A percentile compares a stretch with the other conserved stretches of the same genome.
phyloP scores from a whole-genome alignment of 1,139 yeast species.

The Lodderomyces pseudojiufengensis region DNA sequence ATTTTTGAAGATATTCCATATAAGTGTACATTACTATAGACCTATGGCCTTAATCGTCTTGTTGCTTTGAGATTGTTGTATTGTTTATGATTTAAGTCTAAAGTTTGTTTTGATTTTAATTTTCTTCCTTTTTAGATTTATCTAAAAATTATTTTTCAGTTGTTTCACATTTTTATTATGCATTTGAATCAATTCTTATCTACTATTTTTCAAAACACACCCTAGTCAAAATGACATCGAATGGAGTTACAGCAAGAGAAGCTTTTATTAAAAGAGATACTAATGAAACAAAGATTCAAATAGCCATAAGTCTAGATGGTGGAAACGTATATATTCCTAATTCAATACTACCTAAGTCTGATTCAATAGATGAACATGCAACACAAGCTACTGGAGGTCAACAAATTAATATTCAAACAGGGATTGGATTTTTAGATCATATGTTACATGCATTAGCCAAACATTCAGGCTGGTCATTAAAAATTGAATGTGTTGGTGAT shows the following conservation, averaged over 20 bases:
- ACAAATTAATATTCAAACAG: conserved; percentile 76
- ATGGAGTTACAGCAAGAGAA: conserved; percentile 5
- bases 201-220: neutral
- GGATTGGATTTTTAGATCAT: conserved; percentile 93
- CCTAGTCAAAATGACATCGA: neutral
- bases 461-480: conserved; percentile 93
- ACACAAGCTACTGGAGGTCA: conserved; percentile 62
- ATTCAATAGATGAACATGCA: conserved; percentile 51
- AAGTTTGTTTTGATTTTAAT: neutral
- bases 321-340: conserved; percentile 62
- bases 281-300: conserved; percentile 90
- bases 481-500: conserved; percentile 89
- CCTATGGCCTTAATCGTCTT: neutral
- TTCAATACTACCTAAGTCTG: conserved; percentile 43
- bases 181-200: neutral
- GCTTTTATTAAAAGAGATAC: conserved; percentile 59
- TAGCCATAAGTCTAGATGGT: conserved; percentile 81
- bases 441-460: conserved; percentile 97
- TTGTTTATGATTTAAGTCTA: neutral
- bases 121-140: conserved; percentile 2
- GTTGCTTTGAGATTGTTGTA: no score
- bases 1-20: conserved; percentile 78
- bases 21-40: conserved; percentile 58
- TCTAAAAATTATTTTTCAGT: conserved; percentile 1
- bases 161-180: no score